Evolutionary conservation across 73 alveolate genomes (phyloP), one percentile per base, ranked within the genome.

Genomic region (Effrenium voratum): DNA sequence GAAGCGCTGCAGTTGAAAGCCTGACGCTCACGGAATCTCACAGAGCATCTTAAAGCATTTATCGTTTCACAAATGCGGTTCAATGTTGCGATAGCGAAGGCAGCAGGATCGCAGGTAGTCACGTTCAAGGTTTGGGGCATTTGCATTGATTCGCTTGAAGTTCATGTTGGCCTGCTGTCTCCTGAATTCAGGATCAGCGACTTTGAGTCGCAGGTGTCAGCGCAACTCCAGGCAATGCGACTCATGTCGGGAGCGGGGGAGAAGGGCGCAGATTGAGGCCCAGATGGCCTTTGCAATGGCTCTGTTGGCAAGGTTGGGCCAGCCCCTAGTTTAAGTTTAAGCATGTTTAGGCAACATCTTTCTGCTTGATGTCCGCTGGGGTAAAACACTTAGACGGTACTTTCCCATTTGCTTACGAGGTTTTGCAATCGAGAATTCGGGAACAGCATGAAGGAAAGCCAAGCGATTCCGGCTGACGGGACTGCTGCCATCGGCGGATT

Each of bases 141-240:
- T 24, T 30, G 77, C 34, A 3, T 0, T 2, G 13, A 15, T 19
- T 19, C 26, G 36, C 28, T 46, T 40, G 6, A 1, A 30, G 55
- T 30, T n/a, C n/a, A n/a, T n/a, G n/a, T n/a, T n/a, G n/a, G n/a
- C n/a, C n/a, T n/a, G n/a, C n/a, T n/a, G n/a, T n/a, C n/a, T n/a
- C n/a, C n/a, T n/a, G n/a, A n/a, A n/a, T n/a, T 45, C 85, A 91
- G 88, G 98, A 91, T 91, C 59, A 34, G 77, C 47, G 98, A 91
- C 59, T 91, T 91, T 36, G 98, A 91, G 82, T 66, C 98, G 3
- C 98, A 91, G 57, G 98, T 91, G 70, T 26, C 98, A 12, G n/a
- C 98, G 28, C 98, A 91, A 72, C 46, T 91, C 38, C 95, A 87
- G 95, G 95, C 46, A 28, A n/a, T 6, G 66, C n/a, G 0, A 28